Percentiles rank a stretch among this genome's conserved stretches.
Evolutionary conservation across 1,284 basidiomycete species (phyloP).

Genomic region (Agaricales sp.): DNA sequence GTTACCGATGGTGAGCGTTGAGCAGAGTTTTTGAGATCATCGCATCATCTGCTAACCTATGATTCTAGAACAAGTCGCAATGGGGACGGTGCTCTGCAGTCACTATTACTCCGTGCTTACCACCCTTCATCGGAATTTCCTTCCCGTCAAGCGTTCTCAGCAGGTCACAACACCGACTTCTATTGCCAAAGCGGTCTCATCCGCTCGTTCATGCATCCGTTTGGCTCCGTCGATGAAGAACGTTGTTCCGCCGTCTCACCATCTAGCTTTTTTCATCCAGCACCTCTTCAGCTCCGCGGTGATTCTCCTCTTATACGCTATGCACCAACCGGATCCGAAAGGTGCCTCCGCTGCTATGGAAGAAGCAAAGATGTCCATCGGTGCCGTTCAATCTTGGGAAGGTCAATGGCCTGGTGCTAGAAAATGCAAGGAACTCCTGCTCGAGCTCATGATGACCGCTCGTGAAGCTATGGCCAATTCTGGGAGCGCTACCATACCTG

Average conservation of each 20-base stretch:
- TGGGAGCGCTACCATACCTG: not conserved
- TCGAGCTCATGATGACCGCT: constrained; percentile 59
- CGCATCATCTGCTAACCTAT: not conserved
- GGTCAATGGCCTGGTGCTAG: constrained; percentile 82
- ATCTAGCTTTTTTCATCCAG: constrained; percentile 86
- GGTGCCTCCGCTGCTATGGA: constrained; percentile 68
- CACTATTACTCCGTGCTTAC: constrained; percentile 85
- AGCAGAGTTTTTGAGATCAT: not conserved
- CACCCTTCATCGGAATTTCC: constrained; percentile 82
- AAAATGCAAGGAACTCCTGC: constrained; percentile 73
- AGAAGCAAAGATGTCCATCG: constrained; percentile 67
- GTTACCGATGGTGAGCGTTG: constrained; percentile 53
- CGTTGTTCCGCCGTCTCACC: constrained; percentile 79
- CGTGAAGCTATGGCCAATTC: constrained; percentile 46
- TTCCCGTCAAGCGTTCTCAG: constrained; percentile 60
- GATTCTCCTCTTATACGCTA: constrained; percentile 79
- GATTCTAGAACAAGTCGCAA: constrained; percentile 35
- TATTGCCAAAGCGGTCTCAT: constrained; percentile 67
- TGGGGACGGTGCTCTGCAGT: constrained; percentile 82
- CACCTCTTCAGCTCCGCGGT: constrained; percentile 86
- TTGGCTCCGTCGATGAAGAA: constrained; percentile 80
- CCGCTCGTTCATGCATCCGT: constrained; percentile 72
- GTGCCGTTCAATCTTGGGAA: constrained; percentile 72
- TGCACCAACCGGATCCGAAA: constrained; percentile 66
- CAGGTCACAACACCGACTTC: constrained; percentile 56